Percentiles rank a stretch among this genome's conserved stretches.
Conservation (phyloP, 1,284 basidiomycete species). For the Thecaphora frezii region DNA sequence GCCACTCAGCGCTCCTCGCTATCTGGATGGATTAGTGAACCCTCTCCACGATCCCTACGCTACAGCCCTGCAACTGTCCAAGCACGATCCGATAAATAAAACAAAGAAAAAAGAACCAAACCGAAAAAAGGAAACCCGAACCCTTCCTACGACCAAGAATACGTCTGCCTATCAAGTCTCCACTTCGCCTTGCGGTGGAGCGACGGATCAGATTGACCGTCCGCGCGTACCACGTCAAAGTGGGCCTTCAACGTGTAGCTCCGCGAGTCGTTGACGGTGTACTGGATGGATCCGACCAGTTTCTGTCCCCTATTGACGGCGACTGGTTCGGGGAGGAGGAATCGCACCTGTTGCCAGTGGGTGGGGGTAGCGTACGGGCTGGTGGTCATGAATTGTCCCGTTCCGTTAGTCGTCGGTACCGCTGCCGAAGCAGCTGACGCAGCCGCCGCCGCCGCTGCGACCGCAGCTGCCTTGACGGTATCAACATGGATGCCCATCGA, state of each 20-base stretch:
- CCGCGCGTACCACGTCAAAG: constrained; percentile 18
- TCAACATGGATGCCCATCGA: background rate
- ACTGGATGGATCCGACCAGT: constrained; percentile 45
- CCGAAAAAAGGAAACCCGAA: too few species aligned
- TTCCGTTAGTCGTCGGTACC: background rate
- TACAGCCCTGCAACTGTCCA: too few species aligned
- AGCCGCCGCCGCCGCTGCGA: background rate
- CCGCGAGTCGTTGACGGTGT: constrained; percentile 47
- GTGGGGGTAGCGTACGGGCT: constrained; percentile 52
- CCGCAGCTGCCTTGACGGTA: background rate
- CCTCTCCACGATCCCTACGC: too few species aligned
- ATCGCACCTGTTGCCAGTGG: constrained; percentile 56
- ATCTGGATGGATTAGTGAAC: too few species aligned
- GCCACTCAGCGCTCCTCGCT: too few species aligned
- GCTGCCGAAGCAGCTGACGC: background rate
- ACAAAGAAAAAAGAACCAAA: too few species aligned
- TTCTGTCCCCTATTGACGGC: constrained; percentile 52
- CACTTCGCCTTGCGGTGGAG: constrained; percentile 33
- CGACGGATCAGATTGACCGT: constrained; percentile 10
- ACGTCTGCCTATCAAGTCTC: constrained; percentile 54
- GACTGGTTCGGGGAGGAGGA: constrained; percentile 49
- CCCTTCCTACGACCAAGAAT: constrained; percentile 48
- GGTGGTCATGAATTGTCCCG: constrained; percentile 49
- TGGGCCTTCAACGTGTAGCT: constrained; percentile 45
- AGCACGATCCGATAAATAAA: too few species aligned